These are phyloP conservation scores for Lycium barbarum DNA, from an alignment of 257 asterid genomes.

Conservation along the genomic window DNA sequence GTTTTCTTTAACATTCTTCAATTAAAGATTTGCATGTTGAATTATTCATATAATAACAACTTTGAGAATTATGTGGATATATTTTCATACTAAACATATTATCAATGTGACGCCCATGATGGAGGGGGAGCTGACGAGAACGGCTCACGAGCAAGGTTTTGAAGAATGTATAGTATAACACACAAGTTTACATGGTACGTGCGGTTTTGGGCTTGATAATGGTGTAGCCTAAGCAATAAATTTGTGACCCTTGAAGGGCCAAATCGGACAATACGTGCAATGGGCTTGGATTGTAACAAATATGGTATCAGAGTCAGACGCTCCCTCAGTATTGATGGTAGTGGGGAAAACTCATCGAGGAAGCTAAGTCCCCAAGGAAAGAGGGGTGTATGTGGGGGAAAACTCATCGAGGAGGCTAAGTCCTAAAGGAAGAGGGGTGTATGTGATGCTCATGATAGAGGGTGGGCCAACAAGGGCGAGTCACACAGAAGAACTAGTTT, in stretches of 20 bases:
- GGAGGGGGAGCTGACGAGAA: not conserved
- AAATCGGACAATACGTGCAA: not conserved
- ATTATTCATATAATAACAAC: not conserved
- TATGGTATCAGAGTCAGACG: not conserved
- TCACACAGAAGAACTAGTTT: not conserved
- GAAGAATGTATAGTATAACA: not conserved
- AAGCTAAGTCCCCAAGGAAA: not conserved
- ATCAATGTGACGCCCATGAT: not conserved
- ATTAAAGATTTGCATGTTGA: not conserved
- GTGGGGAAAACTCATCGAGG: not conserved
- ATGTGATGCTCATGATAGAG: not conserved
- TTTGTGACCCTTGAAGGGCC: not conserved
- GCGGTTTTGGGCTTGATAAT: not conserved
- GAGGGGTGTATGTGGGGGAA: not conserved
- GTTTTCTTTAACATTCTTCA: not conserved
- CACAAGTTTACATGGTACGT: not conserved
- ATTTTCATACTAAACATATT: not conserved
- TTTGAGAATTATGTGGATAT: not conserved
- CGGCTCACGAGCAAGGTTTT: not conserved
- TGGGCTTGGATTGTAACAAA: not conserved
- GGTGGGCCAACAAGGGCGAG: not conserved
- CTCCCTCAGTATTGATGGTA: not conserved
- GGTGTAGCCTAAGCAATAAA: not conserved
- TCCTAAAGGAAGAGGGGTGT: not conserved
- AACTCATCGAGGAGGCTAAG: not conserved